Evolutionary conservation across 2,329 filamentous ascomycete genomes (phyloP).

Genomic region (Penicillium griseofulvum): DNA sequence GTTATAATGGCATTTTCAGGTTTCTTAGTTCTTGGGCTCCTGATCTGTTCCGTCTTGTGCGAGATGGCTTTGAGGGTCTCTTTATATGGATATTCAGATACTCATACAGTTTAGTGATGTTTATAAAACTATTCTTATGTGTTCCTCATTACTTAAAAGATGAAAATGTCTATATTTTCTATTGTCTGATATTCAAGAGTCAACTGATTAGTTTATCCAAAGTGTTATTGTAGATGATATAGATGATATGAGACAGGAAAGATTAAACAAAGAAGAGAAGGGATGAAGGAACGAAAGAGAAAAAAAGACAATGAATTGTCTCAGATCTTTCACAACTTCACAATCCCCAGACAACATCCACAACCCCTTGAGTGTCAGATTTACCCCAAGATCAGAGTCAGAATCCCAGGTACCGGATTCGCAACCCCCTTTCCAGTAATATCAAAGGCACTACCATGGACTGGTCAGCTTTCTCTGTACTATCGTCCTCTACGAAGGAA

Average conservation of each 20-base stretch:
- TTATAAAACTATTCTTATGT: background rate
- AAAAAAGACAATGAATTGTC: slow-evolving; percentile 1
- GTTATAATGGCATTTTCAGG: background rate
- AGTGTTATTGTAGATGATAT: background rate
- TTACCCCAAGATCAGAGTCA: slow-evolving; percentile 61
- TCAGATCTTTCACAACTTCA: slow-evolving; percentile 26
- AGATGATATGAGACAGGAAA: background rate
- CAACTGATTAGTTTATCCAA: background rate
- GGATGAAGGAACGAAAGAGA: background rate
- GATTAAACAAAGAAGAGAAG: background rate
- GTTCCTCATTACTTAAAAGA: background rate
- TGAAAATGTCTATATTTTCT: background rate
- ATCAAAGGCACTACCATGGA: slow-evolving; percentile 64
- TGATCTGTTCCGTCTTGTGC: slow-evolving; percentile 2
- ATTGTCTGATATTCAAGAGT: background rate
- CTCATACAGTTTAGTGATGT: background rate
- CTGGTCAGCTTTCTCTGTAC: slow-evolving; percentile 35
- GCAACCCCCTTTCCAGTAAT: slow-evolving; percentile 61
- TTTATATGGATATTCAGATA: background rate
- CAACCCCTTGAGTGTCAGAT: slow-evolving; percentile 57
- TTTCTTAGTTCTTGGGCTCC: background rate
- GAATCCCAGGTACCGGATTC: slow-evolving; percentile 61
- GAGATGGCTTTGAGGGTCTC: background rate
- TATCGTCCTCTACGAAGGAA: background rate
- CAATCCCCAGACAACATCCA: slow-evolving; percentile 53